Evolutionary conservation across 2,329 filamentous ascomycete species (phyloP).

Genomic region (Aspergillus viridinutans): DNA sequence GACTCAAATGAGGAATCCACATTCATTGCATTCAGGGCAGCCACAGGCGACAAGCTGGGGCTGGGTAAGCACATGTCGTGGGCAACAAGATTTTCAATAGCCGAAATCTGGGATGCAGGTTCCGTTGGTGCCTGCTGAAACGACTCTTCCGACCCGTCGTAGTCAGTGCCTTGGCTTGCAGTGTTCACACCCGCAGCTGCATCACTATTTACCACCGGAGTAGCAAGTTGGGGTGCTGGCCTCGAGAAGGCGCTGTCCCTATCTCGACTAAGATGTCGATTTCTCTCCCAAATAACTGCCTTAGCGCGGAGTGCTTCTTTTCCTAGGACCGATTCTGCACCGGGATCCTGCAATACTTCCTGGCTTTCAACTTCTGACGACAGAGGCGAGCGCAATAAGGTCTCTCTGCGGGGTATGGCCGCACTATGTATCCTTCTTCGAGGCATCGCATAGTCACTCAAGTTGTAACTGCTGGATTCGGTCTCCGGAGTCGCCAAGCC

Average conservation of each 20-base stretch:
- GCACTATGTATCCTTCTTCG: constrained; percentile 31
- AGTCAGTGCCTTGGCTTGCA: constrained; percentile 21
- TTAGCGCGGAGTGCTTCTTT: constrained; percentile 15
- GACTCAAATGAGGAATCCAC: constrained; percentile 42
- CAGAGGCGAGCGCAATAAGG: constrained; percentile 28
- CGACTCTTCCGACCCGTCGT: constrained; percentile 17
- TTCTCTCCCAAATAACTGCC: constrained; percentile 13
- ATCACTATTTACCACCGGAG: neutral
- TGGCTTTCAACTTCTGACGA: constrained; percentile 28
- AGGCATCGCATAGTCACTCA: constrained; percentile 22
- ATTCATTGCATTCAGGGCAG: constrained; percentile 62
- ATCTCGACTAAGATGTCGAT: constrained; percentile 12
- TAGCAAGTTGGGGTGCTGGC: constrained; percentile 7
- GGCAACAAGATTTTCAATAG: constrained; percentile 65
- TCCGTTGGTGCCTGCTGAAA: constrained; percentile 19
- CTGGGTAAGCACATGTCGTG: constrained; percentile 93
- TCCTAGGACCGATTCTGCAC: constrained; percentile 10
- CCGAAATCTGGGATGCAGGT: constrained; percentile 36
- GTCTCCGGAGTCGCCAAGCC: constrained; percentile 41
- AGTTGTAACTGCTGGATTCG: constrained; percentile 28
- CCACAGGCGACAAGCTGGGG: constrained; percentile 85
- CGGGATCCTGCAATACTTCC: constrained; percentile 10
- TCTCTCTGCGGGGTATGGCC: constrained; percentile 29
- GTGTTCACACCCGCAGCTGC: constrained; percentile 13
- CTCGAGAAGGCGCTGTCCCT: constrained; percentile 7